phyloP scores from a whole-genome alignment of 2,329 filamentous ascomycete species.

The Aurifilum marmelostoma region DNA sequence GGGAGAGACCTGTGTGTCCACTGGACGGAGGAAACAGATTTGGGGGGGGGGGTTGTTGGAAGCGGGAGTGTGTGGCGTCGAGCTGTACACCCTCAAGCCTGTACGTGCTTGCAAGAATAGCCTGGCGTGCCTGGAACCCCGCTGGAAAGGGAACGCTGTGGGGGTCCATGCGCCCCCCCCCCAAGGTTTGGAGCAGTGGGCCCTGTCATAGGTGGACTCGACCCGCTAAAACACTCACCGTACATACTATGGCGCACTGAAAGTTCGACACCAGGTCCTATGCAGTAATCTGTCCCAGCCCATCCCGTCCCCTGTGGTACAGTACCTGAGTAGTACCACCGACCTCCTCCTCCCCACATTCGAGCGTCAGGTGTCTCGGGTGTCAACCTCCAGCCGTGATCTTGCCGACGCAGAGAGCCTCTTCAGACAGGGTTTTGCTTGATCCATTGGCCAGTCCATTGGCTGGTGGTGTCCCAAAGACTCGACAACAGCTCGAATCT shows the following conservation, averaged over 20 bases:
- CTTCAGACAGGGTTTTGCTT: neutral
- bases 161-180: neutral
- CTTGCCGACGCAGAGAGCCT: constrained; percentile 14
- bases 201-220: neutral
- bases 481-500: neutral
- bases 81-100: neutral
- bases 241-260: neutral
- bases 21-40: neutral
- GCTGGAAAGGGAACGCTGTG: neutral
- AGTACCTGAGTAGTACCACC: neutral
- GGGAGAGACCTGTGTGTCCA: neutral
- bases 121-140: neutral
- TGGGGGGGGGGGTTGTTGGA: neutral
- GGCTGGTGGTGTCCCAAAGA: neutral
- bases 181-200: neutral
- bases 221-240: neutral
- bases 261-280: neutral
- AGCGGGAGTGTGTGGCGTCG: neutral
- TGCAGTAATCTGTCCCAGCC: no score
- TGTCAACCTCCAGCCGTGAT: constrained; percentile 10
- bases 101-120: neutral
- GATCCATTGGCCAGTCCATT: neutral
- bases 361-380: constrained; percentile 17
- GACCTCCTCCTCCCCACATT: neutral
- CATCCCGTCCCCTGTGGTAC: neutral